Evolutionary conservation across 2,329 filamentous ascomycete genomes (phyloP).

Genomic region (Xenosphaeropsis pyriputrescens): DNA sequence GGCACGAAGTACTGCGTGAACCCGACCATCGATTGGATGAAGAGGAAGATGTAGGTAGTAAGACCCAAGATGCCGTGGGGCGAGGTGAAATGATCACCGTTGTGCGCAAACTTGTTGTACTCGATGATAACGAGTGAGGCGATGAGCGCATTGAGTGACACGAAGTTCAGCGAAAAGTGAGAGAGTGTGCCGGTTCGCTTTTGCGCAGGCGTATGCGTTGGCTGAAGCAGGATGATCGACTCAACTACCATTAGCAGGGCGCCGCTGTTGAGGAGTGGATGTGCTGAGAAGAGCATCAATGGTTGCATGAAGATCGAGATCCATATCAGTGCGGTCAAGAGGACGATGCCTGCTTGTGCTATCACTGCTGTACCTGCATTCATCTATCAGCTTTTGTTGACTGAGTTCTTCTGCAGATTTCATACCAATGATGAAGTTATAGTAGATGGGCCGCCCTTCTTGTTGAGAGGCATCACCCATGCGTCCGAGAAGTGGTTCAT

Average conservation of each 20-base stretch:
- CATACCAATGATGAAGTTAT: conserved; percentile 63
- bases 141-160: conserved; percentile 35
- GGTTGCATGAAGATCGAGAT: conserved; percentile 47
- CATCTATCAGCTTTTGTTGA: conserved; percentile 4
- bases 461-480: conserved; percentile 61
- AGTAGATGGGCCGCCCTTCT: conserved; percentile 44
- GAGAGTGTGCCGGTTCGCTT: conserved; percentile 45
- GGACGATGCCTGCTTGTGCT: conserved; percentile 63
- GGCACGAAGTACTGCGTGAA: conserved; percentile 73
- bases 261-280: conserved; percentile 58
- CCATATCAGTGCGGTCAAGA: conserved; percentile 69
- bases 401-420: not conserved
- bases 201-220: conserved; percentile 62
- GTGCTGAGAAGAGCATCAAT: conserved; percentile 73
- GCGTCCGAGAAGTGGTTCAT: conserved; percentile 56
- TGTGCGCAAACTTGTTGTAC: conserved; percentile 64
- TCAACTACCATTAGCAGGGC: conserved; percentile 65
- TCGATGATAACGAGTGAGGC: conserved; percentile 60
- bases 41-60: conserved; percentile 52
- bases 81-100: conserved; percentile 62
- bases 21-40: conserved; percentile 64
- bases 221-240: conserved; percentile 74
- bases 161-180: conserved; percentile 57
- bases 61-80: conserved; percentile 75
- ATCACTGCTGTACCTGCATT: conserved; percentile 61